Conservation (phyloP, 2,329 filamentous ascomycete species). For the Xylariaceae sp. region DNA sequence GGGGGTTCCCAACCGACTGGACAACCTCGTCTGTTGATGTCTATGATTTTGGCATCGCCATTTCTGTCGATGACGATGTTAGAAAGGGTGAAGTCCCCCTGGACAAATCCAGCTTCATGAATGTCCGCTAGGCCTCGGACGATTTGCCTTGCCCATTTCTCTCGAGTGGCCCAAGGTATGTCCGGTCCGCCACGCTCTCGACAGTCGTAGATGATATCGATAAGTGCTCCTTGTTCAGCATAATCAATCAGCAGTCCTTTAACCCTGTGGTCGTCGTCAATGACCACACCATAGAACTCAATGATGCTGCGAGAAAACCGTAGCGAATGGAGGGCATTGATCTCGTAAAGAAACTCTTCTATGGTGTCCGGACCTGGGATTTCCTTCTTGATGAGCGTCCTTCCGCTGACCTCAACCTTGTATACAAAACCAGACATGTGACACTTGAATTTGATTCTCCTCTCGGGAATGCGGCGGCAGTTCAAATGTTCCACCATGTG, state of each 20-base stretch:
- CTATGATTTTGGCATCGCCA: slow-evolving; percentile 91
- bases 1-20: slow-evolving; percentile 97
- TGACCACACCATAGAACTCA: slow-evolving; percentile 77
- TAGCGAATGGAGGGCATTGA: slow-evolving; percentile 84
- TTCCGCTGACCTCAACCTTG: slow-evolving; percentile 68
- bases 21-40: slow-evolving; percentile 96
- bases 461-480: slow-evolving; percentile 62
- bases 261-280: slow-evolving; percentile 66
- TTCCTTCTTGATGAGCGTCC: slow-evolving; percentile 88
- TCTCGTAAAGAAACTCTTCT: slow-evolving; percentile 95
- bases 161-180: slow-evolving; percentile 64
- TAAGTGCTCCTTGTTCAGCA: slow-evolving; percentile 78
- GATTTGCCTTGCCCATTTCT: slow-evolving; percentile 88
- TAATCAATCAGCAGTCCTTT: slow-evolving; percentile 88
- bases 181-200: slow-evolving; percentile 48
- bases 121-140: slow-evolving; percentile 85
- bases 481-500: slow-evolving; percentile 68
- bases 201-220: slow-evolving; percentile 83
- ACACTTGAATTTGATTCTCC: slow-evolving; percentile 74
- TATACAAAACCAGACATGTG: slow-evolving; percentile 98
- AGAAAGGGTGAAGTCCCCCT: slow-evolving; percentile 93
- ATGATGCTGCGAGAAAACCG: slow-evolving; percentile 72
- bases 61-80: slow-evolving; percentile 89
- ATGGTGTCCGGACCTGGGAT: slow-evolving; percentile 93
- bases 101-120: slow-evolving; percentile 92